phyloP scores from a whole-genome alignment of 2,329 filamentous ascomycete genomes.

The Stemphylium beticola region DNA sequence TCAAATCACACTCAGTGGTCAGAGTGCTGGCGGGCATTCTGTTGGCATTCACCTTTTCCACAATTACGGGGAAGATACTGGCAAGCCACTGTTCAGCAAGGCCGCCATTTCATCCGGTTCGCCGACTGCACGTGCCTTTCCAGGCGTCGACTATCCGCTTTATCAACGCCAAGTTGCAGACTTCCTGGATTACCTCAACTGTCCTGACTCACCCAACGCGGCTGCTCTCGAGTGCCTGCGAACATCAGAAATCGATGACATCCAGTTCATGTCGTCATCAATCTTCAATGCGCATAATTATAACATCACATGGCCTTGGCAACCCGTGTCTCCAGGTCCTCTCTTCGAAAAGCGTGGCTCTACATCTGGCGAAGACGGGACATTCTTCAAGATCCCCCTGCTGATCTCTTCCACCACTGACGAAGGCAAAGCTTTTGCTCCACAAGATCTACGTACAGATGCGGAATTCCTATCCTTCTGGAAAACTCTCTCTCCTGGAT shows the following conservation, averaged over 20 bases:
- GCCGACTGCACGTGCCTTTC: conserved; percentile 46
- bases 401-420: conserved; percentile 48
- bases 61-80: conserved; percentile 41
- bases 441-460: conserved; percentile 44
- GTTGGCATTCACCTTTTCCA: conserved; percentile 48
- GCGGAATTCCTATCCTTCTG: conserved; percentile 45
- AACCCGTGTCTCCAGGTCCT: conserved; percentile 55
- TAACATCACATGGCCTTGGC: conserved; percentile 57
- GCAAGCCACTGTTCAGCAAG: conserved; percentile 41
- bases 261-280: conserved; percentile 49
- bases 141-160: conserved; percentile 38
- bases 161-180: conserved; percentile 38
- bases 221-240: conserved; percentile 51
- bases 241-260: conserved; percentile 44
- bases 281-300: conserved; percentile 50
- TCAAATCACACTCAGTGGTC: conserved; percentile 50
- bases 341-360: conserved; percentile 58
- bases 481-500: conserved; percentile 36
- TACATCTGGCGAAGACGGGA: conserved; percentile 39
- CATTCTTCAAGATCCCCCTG: conserved; percentile 43
- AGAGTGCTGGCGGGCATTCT: conserved; percentile 49
- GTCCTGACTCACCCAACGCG: conserved; percentile 29
- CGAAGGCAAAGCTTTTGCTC: conserved; percentile 41
- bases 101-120: conserved; percentile 45
- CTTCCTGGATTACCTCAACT: conserved; percentile 41